Base-by-base conservation (phyloP, 2,329 filamentous ascomycete species). In the Alternaria atra region DNA sequence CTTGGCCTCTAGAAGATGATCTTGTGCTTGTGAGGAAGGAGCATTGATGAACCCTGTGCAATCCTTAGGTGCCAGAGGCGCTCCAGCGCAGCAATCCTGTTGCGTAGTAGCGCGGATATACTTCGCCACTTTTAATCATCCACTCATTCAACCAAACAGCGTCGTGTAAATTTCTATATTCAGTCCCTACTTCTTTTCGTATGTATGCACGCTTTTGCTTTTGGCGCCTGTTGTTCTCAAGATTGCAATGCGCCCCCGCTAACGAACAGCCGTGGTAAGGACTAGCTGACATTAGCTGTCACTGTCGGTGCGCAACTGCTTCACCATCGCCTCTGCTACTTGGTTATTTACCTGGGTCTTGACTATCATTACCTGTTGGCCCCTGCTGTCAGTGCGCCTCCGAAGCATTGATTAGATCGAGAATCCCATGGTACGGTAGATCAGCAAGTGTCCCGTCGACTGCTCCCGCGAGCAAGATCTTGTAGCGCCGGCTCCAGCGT, bases 121-220 rank as follows among this genome's bases (percentile, higher is more conserved):
- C 70, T 71, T 78, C 72, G 76, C 76, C 76, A 77, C 75, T 77
- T 77, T 77, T 78, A 73, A 76, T 76, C 71, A 73, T 73, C 68
- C 67, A 73, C 66, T 65, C 65, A 62, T 68, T 64, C 71, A 74
- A 69, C 73, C 75, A 76, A 69, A 75, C 69, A 76, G 67, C 68
- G 67, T 63, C 48, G 61, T 65, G 64, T 62, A 73, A 71, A 74
- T 72, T 68, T 74, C 67, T 69, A 65, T 70, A 66, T 72, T 66
- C 66, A 58, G 66, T 72, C 69, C 65, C 70, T 73, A 67, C 69
- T 71, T 69, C 66, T 70, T 69, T 72, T 73, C 66, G 63, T 70
- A 50, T 50, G 63, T 67, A 64, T 63, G 67, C 72, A 64, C 52
- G 47, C 63, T 66, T 37, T 74, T 76, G 72, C 73, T 75, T 75